These are phyloP conservation scores for Yamadazyma kitorensis DNA, from an alignment of 805 yeast genomes.

Conservation along the genomic window DNA sequence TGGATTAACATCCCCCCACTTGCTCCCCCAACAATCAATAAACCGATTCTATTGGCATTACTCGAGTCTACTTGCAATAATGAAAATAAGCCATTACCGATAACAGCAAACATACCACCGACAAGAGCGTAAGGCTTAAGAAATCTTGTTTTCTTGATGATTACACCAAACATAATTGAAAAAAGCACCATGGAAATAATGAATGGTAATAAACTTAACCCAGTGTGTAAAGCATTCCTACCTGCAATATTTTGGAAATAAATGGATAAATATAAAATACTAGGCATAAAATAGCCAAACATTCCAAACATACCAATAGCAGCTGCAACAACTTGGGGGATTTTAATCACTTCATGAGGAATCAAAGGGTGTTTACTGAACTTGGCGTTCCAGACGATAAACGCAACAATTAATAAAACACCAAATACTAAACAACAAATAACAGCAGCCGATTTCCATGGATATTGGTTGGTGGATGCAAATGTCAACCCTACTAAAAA, in stretches of 20 bases:
- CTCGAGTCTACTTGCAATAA: constrained; percentile 40
- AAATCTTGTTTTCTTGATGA: constrained; percentile 34
- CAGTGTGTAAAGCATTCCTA: constrained; percentile 42
- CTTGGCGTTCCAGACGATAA: constrained; percentile 40
- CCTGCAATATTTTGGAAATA: constrained; percentile 50
- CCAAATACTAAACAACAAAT: constrained; percentile 49
- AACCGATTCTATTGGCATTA: constrained; percentile 38
- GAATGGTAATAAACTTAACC: constrained; percentile 43
- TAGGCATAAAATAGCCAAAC: constrained; percentile 37
- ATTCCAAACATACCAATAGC: constrained; percentile 29
- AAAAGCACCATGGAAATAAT: constrained; percentile 37
- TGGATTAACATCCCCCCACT: constrained; percentile 49
- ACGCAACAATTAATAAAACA: constrained; percentile 26
- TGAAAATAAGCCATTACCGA: constrained; percentile 45
- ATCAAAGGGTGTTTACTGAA: constrained; percentile 45
- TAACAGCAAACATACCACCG: constrained; percentile 28
- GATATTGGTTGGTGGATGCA: constrained; percentile 43
- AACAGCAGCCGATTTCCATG: constrained; percentile 55
- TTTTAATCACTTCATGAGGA: constrained; percentile 39
- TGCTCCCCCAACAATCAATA: constrained; percentile 45
- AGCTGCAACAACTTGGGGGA: constrained; percentile 37
- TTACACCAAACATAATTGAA: constrained; percentile 36
- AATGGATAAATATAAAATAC: constrained; percentile 22
- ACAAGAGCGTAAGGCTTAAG: constrained; percentile 41
- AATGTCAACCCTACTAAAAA: constrained; percentile 48